Conservation (phyloP, 2,329 filamentous ascomycete species). For the Thyridium curvatum region DNA sequence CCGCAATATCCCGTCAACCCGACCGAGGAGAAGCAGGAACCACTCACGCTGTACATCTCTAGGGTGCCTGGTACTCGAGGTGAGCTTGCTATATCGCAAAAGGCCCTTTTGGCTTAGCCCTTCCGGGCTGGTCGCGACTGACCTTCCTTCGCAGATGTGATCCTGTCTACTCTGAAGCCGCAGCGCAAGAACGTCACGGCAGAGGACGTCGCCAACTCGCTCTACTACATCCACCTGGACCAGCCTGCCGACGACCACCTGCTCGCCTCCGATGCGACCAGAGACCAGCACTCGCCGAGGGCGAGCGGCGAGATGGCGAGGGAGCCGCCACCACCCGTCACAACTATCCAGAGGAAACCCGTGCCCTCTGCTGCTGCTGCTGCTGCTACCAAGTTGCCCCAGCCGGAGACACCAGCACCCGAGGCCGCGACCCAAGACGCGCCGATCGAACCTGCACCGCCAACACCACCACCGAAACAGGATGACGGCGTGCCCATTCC, state of each 20-base stretch:
- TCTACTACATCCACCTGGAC: constrained; percentile 87
- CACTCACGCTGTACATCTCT: constrained; percentile 84
- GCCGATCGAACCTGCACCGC: neutral
- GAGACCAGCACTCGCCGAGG: constrained; percentile 25
- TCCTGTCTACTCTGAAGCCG: constrained; percentile 86
- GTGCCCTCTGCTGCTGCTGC: constrained; percentile 30
- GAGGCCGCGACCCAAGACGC: neutral
- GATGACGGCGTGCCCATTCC: neutral
- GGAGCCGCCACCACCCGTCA: constrained; percentile 3
- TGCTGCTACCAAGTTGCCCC: constrained; percentile 11
- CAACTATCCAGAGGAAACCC: constrained; percentile 45
- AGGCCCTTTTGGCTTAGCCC: too few species aligned
- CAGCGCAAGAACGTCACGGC: constrained; percentile 81
- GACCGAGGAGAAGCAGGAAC: constrained; percentile 59
- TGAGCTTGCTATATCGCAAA: constrained; percentile 30
- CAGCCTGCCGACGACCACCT: constrained; percentile 49
- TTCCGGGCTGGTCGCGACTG: constrained; percentile 7
- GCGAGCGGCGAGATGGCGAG: constrained; percentile 37
- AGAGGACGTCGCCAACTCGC: constrained; percentile 76
- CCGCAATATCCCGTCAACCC: constrained; percentile 79
- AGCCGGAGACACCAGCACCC: constrained; percentile 2
- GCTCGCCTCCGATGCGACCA: constrained; percentile 10
- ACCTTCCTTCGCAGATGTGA: constrained; percentile 59
- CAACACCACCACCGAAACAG: neutral
- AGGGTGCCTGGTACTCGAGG: constrained; percentile 87